phyloP scores from a whole-genome alignment of 352 stramenopile species.

The Blastocystis sp. region DNA sequence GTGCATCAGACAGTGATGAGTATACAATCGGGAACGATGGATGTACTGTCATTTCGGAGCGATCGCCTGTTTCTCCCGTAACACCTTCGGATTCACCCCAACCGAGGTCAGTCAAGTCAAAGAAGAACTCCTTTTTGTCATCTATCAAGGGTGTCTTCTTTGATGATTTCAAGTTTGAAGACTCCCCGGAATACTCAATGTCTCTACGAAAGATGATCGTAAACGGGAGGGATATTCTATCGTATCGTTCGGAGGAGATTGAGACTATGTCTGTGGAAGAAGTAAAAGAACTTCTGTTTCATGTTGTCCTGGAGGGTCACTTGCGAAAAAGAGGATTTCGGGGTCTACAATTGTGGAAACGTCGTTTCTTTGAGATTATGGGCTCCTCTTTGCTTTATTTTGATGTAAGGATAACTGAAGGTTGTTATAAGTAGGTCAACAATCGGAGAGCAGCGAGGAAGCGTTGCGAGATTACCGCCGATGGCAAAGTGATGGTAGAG shows the following conservation, averaged over 20 bases:
- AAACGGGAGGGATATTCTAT: conserved; percentile 9
- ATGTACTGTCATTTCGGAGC: conserved; percentile 34
- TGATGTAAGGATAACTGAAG: background rate
- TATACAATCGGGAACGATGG: conserved; percentile 44
- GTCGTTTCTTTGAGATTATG: conserved; percentile 26
- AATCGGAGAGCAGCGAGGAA: background rate
- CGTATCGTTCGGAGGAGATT: conserved; percentile 3
- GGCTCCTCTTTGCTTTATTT: conserved; percentile 33
- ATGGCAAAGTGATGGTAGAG: conserved; percentile 65
- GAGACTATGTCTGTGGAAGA: conserved; percentile 36
- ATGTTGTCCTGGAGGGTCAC: conserved; percentile 17
- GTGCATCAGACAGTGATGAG: conserved; percentile 8
- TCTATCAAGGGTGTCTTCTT: conserved; percentile 3
- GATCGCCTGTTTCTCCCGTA: background rate
- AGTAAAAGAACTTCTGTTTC: conserved; percentile 25
- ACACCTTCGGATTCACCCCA: background rate
- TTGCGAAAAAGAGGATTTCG: conserved; percentile 49
- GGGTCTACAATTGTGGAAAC: conserved; percentile 53
- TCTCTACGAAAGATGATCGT: conserved; percentile 10
- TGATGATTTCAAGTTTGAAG: conserved; percentile 49
- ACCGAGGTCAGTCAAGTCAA: background rate
- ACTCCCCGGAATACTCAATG: conserved; percentile 18
- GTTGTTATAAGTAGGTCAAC: conserved; percentile 5
- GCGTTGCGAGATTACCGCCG: conserved; percentile 21
- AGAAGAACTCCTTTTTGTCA: background rate